These are phyloP conservation scores for Metschnikowia proteae DNA, from an alignment of 805 yeast species.

Conservation along the genomic window DNA sequence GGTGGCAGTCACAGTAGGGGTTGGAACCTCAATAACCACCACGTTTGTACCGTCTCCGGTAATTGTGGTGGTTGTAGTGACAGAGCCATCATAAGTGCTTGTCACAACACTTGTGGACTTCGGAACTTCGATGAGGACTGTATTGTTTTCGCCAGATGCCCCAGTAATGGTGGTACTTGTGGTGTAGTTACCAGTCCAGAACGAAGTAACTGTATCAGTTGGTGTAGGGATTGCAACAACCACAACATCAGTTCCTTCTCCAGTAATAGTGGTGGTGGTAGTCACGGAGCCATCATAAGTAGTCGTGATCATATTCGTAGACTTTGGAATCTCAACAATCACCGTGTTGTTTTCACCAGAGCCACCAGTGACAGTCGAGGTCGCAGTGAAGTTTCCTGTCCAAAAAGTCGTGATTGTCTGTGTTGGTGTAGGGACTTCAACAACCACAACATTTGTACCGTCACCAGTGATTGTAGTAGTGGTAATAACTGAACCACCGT, in stretches of 20 bases:
- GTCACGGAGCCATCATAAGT: not conserved
- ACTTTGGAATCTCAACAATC: not conserved
- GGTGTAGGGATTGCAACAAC: conserved; percentile 9
- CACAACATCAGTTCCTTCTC: conserved; percentile 5
- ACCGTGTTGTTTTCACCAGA: too few species aligned
- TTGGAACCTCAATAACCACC: conserved; percentile 5
- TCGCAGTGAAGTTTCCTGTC: too few species aligned
- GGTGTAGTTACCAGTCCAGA: not conserved
- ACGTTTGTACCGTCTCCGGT: conserved; percentile 1
- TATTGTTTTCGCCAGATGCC: conserved; percentile 13
- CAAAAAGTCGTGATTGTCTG: too few species aligned
- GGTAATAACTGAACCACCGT: too few species aligned
- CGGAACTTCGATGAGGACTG: conserved; percentile 14
- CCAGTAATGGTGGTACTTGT: conserved; percentile 2
- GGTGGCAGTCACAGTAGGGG: not conserved
- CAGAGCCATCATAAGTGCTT: too few species aligned
- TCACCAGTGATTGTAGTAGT: too few species aligned
- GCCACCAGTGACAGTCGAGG: too few species aligned
- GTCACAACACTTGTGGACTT: not conserved
- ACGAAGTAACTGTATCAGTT: conserved; percentile 8
- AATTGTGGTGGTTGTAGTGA: conserved; percentile 4
- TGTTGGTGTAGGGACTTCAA: too few species aligned
- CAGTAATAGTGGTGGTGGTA: conserved; percentile 16
- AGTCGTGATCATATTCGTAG: not conserved
- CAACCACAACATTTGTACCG: too few species aligned